phyloP scores from a whole-genome alignment of 1,284 basidiomycete species.

The Rhodotorula sp. region DNA sequence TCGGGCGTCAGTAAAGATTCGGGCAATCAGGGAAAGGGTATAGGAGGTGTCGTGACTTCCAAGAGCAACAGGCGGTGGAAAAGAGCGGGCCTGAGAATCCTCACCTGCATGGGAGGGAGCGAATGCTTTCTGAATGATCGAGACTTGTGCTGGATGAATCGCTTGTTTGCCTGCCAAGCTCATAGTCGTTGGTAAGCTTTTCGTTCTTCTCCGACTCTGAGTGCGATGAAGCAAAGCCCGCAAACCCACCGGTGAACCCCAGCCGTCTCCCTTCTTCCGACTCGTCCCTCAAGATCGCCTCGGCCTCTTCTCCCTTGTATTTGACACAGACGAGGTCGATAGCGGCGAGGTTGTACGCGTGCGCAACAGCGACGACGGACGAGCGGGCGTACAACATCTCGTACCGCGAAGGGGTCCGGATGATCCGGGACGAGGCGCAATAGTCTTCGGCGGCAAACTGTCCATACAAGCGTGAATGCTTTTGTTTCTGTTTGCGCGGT shows the following conservation, averaged over 20 bases:
- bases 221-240: neutral
- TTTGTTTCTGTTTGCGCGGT: neutral
- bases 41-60: too few species aligned
- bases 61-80: too few species aligned
- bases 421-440: constrained; percentile 79
- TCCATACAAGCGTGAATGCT: fast-evolving
- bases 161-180: constrained; percentile 64
- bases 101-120: constrained; percentile 69
- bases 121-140: constrained; percentile 73
- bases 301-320: constrained; percentile 25
- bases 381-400: constrained; percentile 86
- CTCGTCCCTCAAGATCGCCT: constrained; percentile 19
- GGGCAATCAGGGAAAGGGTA: too few species aligned
- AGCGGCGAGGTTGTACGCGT: constrained; percentile 75
- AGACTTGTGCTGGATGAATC: constrained; percentile 85
- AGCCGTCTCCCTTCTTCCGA: constrained; percentile 58
- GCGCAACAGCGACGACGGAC: constrained; percentile 76
- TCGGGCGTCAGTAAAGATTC: neutral
- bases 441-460: constrained; percentile 88
- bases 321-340: constrained; percentile 70
- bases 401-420: constrained; percentile 68
- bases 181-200: too few species aligned
- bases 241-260: constrained; percentile 60
- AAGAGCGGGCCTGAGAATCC: neutral
- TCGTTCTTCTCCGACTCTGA: too few species aligned